A percentile compares a stretch with the other conserved stretches of the same genome.
phyloP scores from a whole-genome alignment of 164 flowering plant genomes.

The Nymphaea colorata region DNA sequence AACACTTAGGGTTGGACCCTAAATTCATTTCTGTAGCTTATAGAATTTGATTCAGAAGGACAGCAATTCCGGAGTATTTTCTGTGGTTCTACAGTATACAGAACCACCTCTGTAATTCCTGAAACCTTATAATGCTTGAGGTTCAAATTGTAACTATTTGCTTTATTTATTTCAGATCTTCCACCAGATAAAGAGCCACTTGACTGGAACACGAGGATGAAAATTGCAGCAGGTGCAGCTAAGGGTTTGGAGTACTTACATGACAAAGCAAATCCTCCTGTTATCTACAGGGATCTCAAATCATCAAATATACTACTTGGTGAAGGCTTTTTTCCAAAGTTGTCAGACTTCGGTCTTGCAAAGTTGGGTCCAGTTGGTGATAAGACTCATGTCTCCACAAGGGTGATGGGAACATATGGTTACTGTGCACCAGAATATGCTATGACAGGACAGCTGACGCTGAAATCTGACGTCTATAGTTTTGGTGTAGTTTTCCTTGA shows the following conservation, averaged over 20 bases:
- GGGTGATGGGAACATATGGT: slow-evolving; percentile 98
- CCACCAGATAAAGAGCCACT: slow-evolving; percentile 66
- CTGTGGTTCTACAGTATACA: too few species aligned
- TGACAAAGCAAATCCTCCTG: slow-evolving; percentile 92
- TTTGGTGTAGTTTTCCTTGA: slow-evolving; percentile 95
- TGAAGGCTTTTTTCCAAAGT: slow-evolving; percentile 73
- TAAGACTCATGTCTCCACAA: slow-evolving; percentile 91
- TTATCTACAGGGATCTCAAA: slow-evolving; percentile 83
- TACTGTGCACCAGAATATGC: slow-evolving; percentile 98
- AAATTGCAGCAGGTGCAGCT: slow-evolving; percentile 96
- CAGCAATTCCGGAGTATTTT: too few species aligned
- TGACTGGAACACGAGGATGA: slow-evolving; percentile 96
- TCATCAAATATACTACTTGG: slow-evolving; percentile 91
- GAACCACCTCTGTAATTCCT: too few species aligned
- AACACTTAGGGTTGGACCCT: too few species aligned
- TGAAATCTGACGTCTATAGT: slow-evolving; percentile 92
- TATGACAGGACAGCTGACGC: slow-evolving; percentile 91
- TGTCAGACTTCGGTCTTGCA: slow-evolving; percentile 95
- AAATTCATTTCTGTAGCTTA: too few species aligned
- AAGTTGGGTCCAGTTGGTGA: slow-evolving; percentile 96
- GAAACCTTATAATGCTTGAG: not conserved
- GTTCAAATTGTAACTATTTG: not conserved
- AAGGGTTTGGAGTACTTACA: slow-evolving; percentile 91
- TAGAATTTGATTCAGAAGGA: too few species aligned
- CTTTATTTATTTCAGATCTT: slow-evolving; percentile 34